Evolutionary conservation across 2,329 filamentous ascomycete species (phyloP), one percentile per base, ranked within the genome.

Genomic region (Fusarium pininemorale): DNA sequence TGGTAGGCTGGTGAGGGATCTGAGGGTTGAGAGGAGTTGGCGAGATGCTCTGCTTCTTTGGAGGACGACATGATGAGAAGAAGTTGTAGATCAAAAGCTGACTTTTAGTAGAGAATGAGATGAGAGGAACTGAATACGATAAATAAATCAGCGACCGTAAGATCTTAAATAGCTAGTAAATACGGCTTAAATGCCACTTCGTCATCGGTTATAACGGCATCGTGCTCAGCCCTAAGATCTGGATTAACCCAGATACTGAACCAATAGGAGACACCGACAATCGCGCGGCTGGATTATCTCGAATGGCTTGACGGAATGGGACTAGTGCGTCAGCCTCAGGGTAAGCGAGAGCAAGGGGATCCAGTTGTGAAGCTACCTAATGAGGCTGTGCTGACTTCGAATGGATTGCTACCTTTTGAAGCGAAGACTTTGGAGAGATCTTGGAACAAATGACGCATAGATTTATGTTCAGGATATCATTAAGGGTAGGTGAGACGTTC

Each of bases 131-230:
- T 37, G 24, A 14, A 28, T 35, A 47, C 39, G 8, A n/a, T n/a
- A 18, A 59, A 44, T 37, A 22, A n/a, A 20, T 11, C 22, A 38
- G 54, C n/a, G 39, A 16, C 13, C n/a, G 39, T 67, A 6, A 39
- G 20, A 45, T 72, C 30, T 72, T 72, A 59, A 62, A 47, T 65
- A 35, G 13, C 16, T 20, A 7, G 12, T 37, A 32, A 18, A 18
- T 20, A 54, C 20, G 24, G 20, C 15, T 55, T 47, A 16, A 57
- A 53, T 57, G 66, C 71, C 57, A 72, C 66, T 56, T 55, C 67
- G 66, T 73, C 71, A 74, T 71, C 70, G 56, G 70, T 32, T 67
- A 71, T 37, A 47, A 13, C 66, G 70, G 70, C 70, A 70, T 55
- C 59, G 20, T 50, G 30, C 45, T 70, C 67, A 70, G 59, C 66